These are phyloP conservation scores for Tolypocladium capitatum DNA, from an alignment of 2,329 filamentous ascomycete genomes.

Conservation along the genomic window DNA sequence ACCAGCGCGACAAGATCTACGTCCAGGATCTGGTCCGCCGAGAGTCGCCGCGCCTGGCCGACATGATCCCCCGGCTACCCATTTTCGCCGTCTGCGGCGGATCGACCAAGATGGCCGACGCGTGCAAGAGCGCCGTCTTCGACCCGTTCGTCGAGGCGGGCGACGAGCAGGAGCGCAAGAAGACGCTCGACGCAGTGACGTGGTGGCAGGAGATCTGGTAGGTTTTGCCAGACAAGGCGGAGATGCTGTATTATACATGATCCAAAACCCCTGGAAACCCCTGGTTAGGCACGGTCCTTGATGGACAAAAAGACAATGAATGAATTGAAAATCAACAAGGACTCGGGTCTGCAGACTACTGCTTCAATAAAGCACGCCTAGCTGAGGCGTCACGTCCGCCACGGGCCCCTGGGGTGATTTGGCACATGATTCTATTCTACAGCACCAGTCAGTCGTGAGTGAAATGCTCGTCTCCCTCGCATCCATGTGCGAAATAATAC, in stretches of 20 bases:
- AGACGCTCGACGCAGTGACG: conserved; percentile 19
- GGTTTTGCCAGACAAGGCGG: background rate
- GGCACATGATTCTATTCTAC: background rate
- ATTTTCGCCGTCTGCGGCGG: conserved; percentile 43
- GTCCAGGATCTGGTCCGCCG: conserved; percentile 40
- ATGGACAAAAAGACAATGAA: too few relatives aligned
- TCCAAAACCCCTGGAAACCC: too few relatives aligned
- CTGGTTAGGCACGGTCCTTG: too few relatives aligned
- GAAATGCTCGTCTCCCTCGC: background rate
- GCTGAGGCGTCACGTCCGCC: background rate
- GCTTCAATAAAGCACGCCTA: too few relatives aligned
- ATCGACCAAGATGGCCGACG: conserved; percentile 43
- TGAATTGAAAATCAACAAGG: too few relatives aligned
- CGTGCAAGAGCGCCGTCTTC: conserved; percentile 37
- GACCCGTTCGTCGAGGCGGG: conserved; percentile 30
- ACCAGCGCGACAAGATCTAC: conserved; percentile 36
- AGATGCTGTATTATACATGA: background rate
- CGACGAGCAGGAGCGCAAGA: conserved; percentile 25
- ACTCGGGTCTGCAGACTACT: background rate
- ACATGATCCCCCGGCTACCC: conserved; percentile 23
- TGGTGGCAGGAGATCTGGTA: conserved; percentile 51
- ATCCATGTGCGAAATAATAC: background rate
- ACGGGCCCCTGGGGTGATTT: background rate
- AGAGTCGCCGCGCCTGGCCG: conserved; percentile 20
- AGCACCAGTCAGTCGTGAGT: background rate